phyloP scores from a whole-genome alignment of 257 asterid genomes.

The Solanum ossicruentum region DNA sequence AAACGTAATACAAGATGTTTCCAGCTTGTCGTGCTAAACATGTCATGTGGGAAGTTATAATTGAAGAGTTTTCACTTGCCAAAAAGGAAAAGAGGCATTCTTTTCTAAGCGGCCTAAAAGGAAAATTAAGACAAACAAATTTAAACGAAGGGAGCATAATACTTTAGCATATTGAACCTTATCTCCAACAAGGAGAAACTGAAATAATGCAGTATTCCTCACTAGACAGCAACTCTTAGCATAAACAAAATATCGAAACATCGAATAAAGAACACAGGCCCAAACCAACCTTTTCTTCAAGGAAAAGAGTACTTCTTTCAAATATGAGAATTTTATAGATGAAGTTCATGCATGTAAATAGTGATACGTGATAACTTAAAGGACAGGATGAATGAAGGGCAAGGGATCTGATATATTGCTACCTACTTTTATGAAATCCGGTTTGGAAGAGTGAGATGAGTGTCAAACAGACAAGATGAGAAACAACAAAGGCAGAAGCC shows the following conservation, averaged over 20 bases:
- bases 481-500: neutral
- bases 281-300: neutral
- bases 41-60: no score
- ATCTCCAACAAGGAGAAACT: neutral
- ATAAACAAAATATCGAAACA: neutral
- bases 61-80: no score
- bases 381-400: neutral
- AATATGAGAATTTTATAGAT: neutral
- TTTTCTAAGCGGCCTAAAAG: no score
- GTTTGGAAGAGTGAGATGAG: neutral
- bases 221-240: neutral
- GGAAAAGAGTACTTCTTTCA: neutral
- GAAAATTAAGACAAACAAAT: no score
- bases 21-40: neutral
- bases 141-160: no score
- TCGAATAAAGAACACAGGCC: neutral
- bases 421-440: neutral
- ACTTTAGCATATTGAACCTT: neutral
- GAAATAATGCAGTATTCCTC: neutral
- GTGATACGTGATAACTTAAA: neutral
- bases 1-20: neutral
- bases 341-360: neutral
- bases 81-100: no score
- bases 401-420: neutral
- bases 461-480: neutral